Conservation (phyloP, 768 basidiomycete genomes). For the Naganishia randhawae region DNA sequence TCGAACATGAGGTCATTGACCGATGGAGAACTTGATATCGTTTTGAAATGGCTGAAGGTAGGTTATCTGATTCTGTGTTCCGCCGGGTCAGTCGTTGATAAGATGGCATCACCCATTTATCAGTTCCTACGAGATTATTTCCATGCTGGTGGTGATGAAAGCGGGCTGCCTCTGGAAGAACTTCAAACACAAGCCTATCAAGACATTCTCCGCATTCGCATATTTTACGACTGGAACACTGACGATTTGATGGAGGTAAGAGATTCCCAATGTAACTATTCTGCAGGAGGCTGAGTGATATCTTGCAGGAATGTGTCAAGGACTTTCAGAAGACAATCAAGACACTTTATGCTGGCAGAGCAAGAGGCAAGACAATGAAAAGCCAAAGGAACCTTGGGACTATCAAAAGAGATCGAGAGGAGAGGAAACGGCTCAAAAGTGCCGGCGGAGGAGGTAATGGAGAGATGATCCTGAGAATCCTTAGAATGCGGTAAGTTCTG, state of each 20-base stretch:
- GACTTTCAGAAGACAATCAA: conserved; percentile 87
- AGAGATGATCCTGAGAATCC: conserved; percentile 88
- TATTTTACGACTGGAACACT: conserved; percentile 87
- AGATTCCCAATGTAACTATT: not conserved
- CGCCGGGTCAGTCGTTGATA: not conserved
- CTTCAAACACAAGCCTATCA: conserved; percentile 93
- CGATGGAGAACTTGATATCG: conserved; percentile 96
- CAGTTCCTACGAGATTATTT: conserved; percentile 94
- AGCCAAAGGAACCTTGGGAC: conserved; percentile 91
- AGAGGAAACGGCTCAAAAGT: conserved; percentile 69
- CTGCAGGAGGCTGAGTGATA: conserved; percentile 5
- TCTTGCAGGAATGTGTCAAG: conserved; percentile 84
- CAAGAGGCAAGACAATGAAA: conserved; percentile 87
- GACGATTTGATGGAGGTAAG: conserved; percentile 53
- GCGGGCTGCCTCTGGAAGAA: conserved; percentile 72
- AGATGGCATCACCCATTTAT: not conserved
- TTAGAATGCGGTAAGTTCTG: conserved; percentile 79
- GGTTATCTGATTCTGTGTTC: conserved; percentile 25
- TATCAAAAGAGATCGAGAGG: conserved; percentile 92
- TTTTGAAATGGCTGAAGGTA: conserved; percentile 96
- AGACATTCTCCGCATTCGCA: conserved; percentile 77
- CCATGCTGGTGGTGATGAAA: conserved; percentile 84
- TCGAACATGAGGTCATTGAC: conserved; percentile 87
- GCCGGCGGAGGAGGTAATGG: conserved; percentile 58
- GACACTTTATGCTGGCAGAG: conserved; percentile 69